Base-by-base conservation (phyloP, 2,329 filamentous ascomycete species). In the Juglanconis oblonga region DNA sequence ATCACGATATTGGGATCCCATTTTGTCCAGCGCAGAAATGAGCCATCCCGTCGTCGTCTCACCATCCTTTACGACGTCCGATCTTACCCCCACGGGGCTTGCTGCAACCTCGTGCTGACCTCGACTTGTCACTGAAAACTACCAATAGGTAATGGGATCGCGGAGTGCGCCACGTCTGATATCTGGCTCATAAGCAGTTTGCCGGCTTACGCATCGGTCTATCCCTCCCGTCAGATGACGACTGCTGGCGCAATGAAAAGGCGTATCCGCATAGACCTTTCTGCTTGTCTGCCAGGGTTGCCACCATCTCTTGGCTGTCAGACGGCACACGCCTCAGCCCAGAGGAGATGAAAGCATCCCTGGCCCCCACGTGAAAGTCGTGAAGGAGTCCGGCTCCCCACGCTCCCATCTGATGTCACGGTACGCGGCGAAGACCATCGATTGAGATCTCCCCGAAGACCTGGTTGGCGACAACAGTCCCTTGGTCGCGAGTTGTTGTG, bases 221-320 rank as follows among this genome's bases (percentile, higher is more conserved):
- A 45, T 48, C 49, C 51, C 51, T 44, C 44, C 44, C 40, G 57
- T 62, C 60, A 62, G 31, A 62, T 59, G 60, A 62, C 48, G 17
- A 45, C 29, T 38, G 3, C 38, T 14, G 38, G 38, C n/a, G 38
- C 10, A 14, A 11, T 42, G 38, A 13, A 42, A 11, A 42, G 38
- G 38, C 38, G 10, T 14, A 42, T 42, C 11, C 10, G 38, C 38
- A 42, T 42, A 13, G 4, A 3, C 10, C 5, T 4, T 14, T 42
- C 38, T 11, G 38, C 38, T 14, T 42, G 10, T 42, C 10, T 13
- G 11, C 38, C n/a, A 13, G 10, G 38, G 38, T 1, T 9, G 2
- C 10, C 38, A 13, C 38, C 10, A 11, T 14, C 10, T 42, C n/a
- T 9, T 7, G 36, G 8, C 2, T 38, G 36, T 38, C 11, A 38